Conservation (phyloP, 495 filamentous ascomycete genomes). For the Penicillium steckii region DNA sequence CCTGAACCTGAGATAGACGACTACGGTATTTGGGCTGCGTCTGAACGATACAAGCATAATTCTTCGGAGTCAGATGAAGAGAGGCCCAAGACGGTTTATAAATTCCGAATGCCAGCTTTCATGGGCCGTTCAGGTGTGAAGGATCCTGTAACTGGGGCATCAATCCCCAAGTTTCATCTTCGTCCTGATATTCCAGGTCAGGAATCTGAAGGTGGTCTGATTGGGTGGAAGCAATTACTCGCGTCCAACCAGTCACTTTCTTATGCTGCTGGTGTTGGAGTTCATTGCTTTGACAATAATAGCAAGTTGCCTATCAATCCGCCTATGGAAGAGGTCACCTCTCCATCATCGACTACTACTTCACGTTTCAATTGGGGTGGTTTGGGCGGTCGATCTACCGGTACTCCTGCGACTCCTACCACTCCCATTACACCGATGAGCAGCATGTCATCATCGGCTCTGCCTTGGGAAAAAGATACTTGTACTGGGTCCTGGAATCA, state of each 20-base stretch:
- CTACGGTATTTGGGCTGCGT: slow-evolving; percentile 32
- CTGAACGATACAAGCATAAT: slow-evolving; percentile 26
- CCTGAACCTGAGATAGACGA: slow-evolving; percentile 39
- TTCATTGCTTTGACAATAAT: slow-evolving; percentile 38
- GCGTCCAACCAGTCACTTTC: slow-evolving; percentile 42
- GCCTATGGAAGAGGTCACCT: slow-evolving; percentile 31
- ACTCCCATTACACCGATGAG: slow-evolving; percentile 40
- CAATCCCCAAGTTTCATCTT: slow-evolving; percentile 44
- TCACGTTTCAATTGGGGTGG: slow-evolving; percentile 43
- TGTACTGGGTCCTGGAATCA: slow-evolving; percentile 52
- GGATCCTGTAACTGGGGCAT: slow-evolving; percentile 28
- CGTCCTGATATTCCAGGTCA: slow-evolving; percentile 43
- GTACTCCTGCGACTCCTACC: slow-evolving; percentile 32
- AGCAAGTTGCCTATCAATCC: slow-evolving; percentile 15
- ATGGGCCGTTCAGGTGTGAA: slow-evolving; percentile 41
- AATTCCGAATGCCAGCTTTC: slow-evolving; percentile 46
- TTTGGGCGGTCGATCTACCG: slow-evolving; percentile 34
- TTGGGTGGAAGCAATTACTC: slow-evolving; percentile 47
- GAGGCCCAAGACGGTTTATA: slow-evolving; percentile 39
- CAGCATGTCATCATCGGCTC: slow-evolving; percentile 20
- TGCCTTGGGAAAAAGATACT: slow-evolving; percentile 46
- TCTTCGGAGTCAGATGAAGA: slow-evolving; percentile 21
- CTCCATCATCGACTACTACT: slow-evolving; percentile 33
- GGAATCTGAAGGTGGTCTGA: slow-evolving; percentile 44
- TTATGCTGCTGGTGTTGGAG: slow-evolving; percentile 40